phyloP scores from a whole-genome alignment of 495 filamentous ascomycete species.

The Jackrogersella multiformis region DNA sequence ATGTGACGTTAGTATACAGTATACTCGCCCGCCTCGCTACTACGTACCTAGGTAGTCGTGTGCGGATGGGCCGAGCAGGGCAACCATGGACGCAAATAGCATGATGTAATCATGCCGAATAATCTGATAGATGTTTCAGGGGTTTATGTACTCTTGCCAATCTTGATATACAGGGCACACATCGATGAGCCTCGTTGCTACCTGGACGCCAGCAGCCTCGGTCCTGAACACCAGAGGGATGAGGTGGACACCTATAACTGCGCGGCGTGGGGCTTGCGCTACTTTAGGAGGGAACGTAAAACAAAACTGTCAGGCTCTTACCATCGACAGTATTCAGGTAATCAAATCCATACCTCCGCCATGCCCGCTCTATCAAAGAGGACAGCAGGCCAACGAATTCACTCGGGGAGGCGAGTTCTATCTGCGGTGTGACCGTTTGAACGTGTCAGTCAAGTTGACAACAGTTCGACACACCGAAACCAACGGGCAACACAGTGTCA shows the following conservation, averaged over 20 bases:
- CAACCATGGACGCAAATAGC: background rate
- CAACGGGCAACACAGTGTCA: conserved; percentile 33
- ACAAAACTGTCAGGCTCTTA: conserved; percentile 17
- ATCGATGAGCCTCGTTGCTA: background rate
- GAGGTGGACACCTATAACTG: conserved; percentile 1
- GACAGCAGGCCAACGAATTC: conserved; percentile 31
- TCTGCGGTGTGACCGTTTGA: conserved; percentile 39
- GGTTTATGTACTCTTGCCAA: conserved; percentile 10
- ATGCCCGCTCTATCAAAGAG: background rate
- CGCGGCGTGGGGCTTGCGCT: conserved; percentile 21
- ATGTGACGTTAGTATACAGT: conserved; percentile 1
- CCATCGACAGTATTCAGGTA: conserved; percentile 16
- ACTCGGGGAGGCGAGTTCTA: conserved; percentile 36
- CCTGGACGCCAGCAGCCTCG: conserved; percentile 1
- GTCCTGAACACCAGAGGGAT: conserved; percentile 15
- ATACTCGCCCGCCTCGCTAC: background rate
- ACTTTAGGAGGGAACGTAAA: conserved; percentile 26
- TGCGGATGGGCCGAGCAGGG: conserved; percentile 4
- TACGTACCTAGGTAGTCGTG: background rate
- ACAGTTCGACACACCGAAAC: conserved; percentile 37
- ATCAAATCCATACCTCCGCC: conserved; percentile 3
- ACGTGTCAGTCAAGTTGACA: conserved; percentile 28
- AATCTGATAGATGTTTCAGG: conserved; percentile 29
- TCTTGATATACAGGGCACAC: conserved; percentile 8
- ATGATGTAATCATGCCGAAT: conserved; percentile 16